These are phyloP conservation scores for Amylocarpus encephaloides DNA, from an alignment of 2,329 filamentous ascomycete genomes.

Conservation along the genomic window DNA sequence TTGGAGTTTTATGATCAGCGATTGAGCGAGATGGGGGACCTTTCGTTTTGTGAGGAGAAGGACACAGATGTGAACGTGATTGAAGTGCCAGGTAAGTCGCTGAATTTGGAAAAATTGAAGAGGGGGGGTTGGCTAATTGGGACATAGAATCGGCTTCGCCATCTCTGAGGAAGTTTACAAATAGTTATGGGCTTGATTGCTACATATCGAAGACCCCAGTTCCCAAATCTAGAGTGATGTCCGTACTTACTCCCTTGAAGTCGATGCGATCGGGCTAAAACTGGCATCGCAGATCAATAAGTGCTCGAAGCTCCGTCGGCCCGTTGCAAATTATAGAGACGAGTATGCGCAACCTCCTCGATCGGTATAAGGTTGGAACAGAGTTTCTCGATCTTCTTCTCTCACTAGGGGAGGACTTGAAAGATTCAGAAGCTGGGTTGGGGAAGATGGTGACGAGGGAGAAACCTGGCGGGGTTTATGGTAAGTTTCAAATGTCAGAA, in stretches of 20 bases:
- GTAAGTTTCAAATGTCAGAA: background rate
- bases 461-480: background rate
- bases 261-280: background rate
- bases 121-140: background rate
- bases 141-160: background rate
- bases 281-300: background rate
- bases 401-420: background rate
- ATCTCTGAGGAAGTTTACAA: background rate
- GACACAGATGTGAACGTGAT: background rate
- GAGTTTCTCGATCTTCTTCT: background rate
- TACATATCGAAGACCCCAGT: background rate
- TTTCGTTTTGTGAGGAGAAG: background rate
- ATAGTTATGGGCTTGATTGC: background rate
- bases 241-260: background rate
- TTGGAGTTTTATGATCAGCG: background rate
- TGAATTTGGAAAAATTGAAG: background rate
- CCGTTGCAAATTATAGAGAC: background rate
- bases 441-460: background rate
- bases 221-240: background rate
- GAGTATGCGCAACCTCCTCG: background rate
- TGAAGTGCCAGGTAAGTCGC: background rate
- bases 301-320: background rate
- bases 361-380: background rate
- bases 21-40: background rate
- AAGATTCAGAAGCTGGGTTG: background rate